Evolutionary conservation across 768 basidiomycete species (phyloP), one percentile per base, ranked within the genome.

Genomic region (Tylopilus vinaceipallidus): DNA sequence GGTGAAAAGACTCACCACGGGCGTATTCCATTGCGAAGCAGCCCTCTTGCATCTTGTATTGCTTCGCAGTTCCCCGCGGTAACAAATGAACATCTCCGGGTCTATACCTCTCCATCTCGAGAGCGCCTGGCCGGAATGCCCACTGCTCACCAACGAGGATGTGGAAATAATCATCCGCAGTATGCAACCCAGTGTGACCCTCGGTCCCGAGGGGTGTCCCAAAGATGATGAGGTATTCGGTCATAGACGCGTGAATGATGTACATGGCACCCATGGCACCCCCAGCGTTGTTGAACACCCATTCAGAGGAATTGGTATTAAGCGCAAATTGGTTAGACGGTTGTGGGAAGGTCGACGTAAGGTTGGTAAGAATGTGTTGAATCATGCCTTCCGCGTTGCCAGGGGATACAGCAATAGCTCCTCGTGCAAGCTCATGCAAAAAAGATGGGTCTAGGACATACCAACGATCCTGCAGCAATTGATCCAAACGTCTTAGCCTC

Each of bases 191-290:
- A 13, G 85, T 81, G 65, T 98, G 97, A 2, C 97, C 97, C 71
- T 99, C 97, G 2, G 95, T 98, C 10, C 97, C 97, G 10, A 98
- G 77, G 0, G 97, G 93, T 1, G 95, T 95, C 4, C 97, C 95
- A 56, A 97, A 97, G 58, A 98, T 86, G 66, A 93, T 93, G 58
- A 92, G 80, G 73, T 95, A 99, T 74, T 99, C 97, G 10, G 95
- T 98, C 60, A 99, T 86, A 71, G 84, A 88, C 16, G 95, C 92
- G 62, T 98, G 97, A 56, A 98, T 91, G 71, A 98, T 79, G 68
- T 94, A 97, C 95, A 99, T 98, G 29, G 86, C 86, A 36, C 94
- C 94, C 95, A 95, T 98, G 1, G 94, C 94, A 52, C 97, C 97
- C 11, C 95, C 97, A 1, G 95, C 95, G 60, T 98, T 98, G 75